These are phyloP conservation scores for Bipolaris zeicola DNA, from an alignment of 2,329 filamentous ascomycete genomes.

Conservation along the genomic window DNA sequence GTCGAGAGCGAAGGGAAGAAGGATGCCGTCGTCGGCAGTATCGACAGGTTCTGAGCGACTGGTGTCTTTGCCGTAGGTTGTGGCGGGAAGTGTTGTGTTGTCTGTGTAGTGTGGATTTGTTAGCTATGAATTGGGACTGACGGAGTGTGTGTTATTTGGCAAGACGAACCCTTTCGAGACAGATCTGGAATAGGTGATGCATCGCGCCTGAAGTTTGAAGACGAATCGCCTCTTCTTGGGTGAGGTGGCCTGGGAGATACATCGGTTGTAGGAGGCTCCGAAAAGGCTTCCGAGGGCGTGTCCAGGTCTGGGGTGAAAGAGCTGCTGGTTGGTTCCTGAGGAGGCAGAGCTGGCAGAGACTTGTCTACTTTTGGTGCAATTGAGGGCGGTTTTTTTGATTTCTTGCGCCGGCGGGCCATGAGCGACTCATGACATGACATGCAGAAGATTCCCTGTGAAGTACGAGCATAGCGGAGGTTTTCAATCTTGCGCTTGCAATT, in stretches of 20 bases:
- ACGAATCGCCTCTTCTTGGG: constrained; percentile 44
- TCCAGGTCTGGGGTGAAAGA: constrained; percentile 64
- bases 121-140: constrained; percentile 3
- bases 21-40: constrained; percentile 62
- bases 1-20: constrained; percentile 59
- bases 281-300: constrained; percentile 65
- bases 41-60: constrained; percentile 71
- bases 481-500: constrained; percentile 99
- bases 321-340: constrained; percentile 62
- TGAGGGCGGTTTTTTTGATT: constrained; percentile 64
- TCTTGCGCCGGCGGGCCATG: constrained; percentile 90
- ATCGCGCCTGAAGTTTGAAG: constrained; percentile 47
- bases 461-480: constrained; percentile 95
- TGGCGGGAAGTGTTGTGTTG: constrained; percentile 72
- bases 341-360: constrained; percentile 87
- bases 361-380: constrained; percentile 75
- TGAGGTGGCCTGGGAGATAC: constrained; percentile 61
- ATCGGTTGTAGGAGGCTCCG: constrained; percentile 69
- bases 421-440: constrained; percentile 98
- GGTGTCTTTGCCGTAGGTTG: constrained; percentile 74
- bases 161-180: constrained; percentile 43
- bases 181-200: constrained; percentile 45
- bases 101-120: constrained; percentile 48
- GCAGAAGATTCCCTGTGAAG: constrained; percentile 97
- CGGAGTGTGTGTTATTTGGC: background rate